Conservation (phyloP, 106 monocot species). For the Acorus calamus region DNA sequence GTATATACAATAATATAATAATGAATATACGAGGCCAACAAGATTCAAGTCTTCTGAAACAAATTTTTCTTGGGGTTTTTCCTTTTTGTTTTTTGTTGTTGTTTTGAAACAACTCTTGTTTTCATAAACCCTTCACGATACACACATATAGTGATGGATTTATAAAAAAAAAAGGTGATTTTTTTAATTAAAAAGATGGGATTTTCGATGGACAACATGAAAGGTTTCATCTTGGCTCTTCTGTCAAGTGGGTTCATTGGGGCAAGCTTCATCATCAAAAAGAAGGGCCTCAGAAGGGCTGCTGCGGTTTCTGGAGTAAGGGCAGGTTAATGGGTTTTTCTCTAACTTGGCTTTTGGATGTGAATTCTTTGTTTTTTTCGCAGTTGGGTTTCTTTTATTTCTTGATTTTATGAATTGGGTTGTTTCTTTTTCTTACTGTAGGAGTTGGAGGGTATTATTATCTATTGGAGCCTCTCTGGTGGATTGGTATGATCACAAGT, state of each 20-base stretch:
- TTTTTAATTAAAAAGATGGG: slow-evolving; percentile 14
- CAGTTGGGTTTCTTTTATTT: neutral
- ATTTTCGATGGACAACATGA: slow-evolving; percentile 49
- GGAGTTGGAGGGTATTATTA: slow-evolving; percentile 59
- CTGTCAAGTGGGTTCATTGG: slow-evolving; percentile 74
- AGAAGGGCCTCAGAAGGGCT: slow-evolving; percentile 45
- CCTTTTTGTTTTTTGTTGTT: too few relatives aligned
- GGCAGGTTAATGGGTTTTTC: slow-evolving; percentile 8
- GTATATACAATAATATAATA: too few relatives aligned
- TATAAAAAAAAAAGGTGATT: too few relatives aligned
- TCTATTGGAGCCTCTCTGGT: slow-evolving; percentile 69
- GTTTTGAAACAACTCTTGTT: too few relatives aligned
- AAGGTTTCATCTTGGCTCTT: slow-evolving; percentile 58
- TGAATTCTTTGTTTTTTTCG: slow-evolving; percentile 3
- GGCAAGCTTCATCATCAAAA: slow-evolving; percentile 78
- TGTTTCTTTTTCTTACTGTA: slow-evolving; percentile 12
- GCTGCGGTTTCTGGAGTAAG: slow-evolving; percentile 51
- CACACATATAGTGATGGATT: too few relatives aligned
- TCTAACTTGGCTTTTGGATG: too few relatives aligned
- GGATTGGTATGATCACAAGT: slow-evolving; percentile 75
- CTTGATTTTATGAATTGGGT: neutral
- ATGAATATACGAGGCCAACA: too few relatives aligned
- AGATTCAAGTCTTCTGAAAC: too few relatives aligned
- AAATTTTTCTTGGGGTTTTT: too few relatives aligned
- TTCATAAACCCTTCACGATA: too few relatives aligned